These are phyloP conservation scores for Endothia cerciana DNA, from an alignment of 2,329 filamentous ascomycete species.

Conservation along the genomic window DNA sequence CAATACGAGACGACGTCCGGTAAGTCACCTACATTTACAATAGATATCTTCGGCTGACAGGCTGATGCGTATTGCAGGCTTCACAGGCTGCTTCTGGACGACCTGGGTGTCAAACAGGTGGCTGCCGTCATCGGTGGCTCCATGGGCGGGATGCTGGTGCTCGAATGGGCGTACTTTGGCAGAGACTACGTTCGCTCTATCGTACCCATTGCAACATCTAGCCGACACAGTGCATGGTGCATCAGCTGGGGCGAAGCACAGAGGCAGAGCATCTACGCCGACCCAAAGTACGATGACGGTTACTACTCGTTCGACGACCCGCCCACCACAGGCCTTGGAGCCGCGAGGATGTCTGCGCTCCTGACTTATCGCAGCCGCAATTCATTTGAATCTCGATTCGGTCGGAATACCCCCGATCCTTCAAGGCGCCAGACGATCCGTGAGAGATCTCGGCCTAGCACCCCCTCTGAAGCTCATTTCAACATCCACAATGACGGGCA, in stretches of 20 bases:
- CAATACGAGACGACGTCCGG: conserved; percentile 94
- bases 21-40: conserved; percentile 47
- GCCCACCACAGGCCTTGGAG: conserved; percentile 83
- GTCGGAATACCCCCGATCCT: conserved; percentile 87
- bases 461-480: conserved; percentile 73
- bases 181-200: conserved; percentile 80
- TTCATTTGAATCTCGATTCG: conserved; percentile 95
- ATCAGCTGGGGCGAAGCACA: conserved; percentile 92
- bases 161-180: conserved; percentile 91
- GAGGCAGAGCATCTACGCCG: conserved; percentile 92
- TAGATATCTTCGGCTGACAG: neutral
- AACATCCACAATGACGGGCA: conserved; percentile 85
- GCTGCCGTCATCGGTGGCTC: conserved; percentile 82
- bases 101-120: conserved; percentile 77
- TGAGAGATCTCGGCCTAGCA: conserved; percentile 61
- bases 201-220: conserved; percentile 84
- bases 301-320: conserved; percentile 91
- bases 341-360: conserved; percentile 94
- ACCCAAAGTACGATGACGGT: conserved; percentile 97
- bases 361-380: conserved; percentile 95
- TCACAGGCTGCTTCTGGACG: conserved; percentile 79
- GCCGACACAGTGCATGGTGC: conserved; percentile 84
- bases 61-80: conserved; percentile 52
- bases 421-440: conserved; percentile 83
- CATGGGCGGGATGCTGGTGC: conserved; percentile 87